phyloP scores from a whole-genome alignment of 23 red algal species.

The Gracilaria gracilis region DNA sequence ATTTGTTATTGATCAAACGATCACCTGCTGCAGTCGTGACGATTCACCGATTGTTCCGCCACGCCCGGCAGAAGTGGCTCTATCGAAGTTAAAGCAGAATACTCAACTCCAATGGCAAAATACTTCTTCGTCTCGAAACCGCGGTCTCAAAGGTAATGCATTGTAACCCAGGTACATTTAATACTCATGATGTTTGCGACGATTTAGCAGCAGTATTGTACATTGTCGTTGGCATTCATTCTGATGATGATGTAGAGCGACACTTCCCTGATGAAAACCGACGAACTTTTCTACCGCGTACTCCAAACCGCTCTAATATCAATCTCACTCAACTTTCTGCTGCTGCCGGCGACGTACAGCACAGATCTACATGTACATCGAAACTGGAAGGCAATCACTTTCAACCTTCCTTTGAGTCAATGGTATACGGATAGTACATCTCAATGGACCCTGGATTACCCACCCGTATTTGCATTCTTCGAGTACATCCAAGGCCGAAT shows the following conservation, averaged over 20 bases:
- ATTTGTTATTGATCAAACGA: neutral
- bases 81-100: too few relatives aligned
- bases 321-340: constrained; percentile 63
- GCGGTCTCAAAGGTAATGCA: too few relatives aligned
- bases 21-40: too few relatives aligned
- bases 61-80: too few relatives aligned
- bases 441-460: constrained; percentile 90
- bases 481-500: constrained; percentile 50
- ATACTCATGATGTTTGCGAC: neutral
- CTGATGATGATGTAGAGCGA: constrained; percentile 20
- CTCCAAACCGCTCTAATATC: constrained; percentile 16
- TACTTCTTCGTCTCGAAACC: too few relatives aligned
- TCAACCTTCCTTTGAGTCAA: constrained; percentile 43
- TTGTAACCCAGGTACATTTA: too few relatives aligned
- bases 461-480: constrained; percentile 89
- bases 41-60: too few relatives aligned
- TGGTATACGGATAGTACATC: constrained; percentile 89
- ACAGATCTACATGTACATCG: constrained; percentile 95
- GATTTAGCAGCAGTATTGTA: neutral
- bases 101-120: too few relatives aligned
- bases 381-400: constrained; percentile 85
- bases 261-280: neutral
- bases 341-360: constrained; percentile 42
- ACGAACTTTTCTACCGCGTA: constrained; percentile 8
- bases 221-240: neutral